These are phyloP conservation scores for Coemansia sp. DNA, from an alignment of 192 early-diverging fungal species.

Conservation along the genomic window DNA sequence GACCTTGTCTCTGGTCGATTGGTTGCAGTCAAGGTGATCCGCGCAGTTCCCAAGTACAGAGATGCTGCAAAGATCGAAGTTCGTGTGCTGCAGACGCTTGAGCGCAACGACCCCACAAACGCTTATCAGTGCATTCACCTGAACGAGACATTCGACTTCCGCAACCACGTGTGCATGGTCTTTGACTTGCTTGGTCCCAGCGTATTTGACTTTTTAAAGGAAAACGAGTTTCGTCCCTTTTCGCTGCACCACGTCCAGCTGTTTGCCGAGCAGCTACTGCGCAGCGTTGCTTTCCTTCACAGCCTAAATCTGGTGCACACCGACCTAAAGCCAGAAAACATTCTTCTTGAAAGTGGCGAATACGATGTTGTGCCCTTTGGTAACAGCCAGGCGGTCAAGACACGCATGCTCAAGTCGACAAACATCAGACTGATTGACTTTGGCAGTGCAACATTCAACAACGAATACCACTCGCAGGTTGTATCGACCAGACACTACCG, in stretches of 20 bases:
- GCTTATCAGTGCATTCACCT: constrained; percentile 86
- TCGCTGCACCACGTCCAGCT: constrained; percentile 79
- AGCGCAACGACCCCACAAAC: constrained; percentile 78
- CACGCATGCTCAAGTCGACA: constrained; percentile 66
- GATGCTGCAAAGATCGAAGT: constrained; percentile 92
- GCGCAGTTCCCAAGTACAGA: constrained; percentile 90
- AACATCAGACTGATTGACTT: constrained; percentile 94
- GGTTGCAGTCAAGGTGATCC: constrained; percentile 92
- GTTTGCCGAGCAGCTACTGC: constrained; percentile 82
- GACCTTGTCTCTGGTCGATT: constrained; percentile 61
- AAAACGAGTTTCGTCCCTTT: constrained; percentile 87
- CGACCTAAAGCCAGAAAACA: constrained; percentile 97
- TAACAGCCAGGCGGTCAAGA: constrained; percentile 55
- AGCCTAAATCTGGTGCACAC: constrained; percentile 87
- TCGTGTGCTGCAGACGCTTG: constrained; percentile 77
- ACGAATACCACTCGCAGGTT: constrained; percentile 88
- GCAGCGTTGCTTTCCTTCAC: constrained; percentile 90
- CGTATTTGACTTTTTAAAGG: constrained; percentile 96
- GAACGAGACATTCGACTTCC: constrained; percentile 79
- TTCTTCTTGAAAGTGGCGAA: constrained; percentile 69
- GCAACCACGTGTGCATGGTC: constrained; percentile 97
- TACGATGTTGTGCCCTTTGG: constrained; percentile 59
- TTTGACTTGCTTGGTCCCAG: constrained; percentile 87
- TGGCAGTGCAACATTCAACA: constrained; percentile 90
- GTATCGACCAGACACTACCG: constrained; percentile 96